Evolutionary conservation across 2,329 filamentous ascomycete genomes (phyloP).

Genomic region (Hypoxylon sp.): DNA sequence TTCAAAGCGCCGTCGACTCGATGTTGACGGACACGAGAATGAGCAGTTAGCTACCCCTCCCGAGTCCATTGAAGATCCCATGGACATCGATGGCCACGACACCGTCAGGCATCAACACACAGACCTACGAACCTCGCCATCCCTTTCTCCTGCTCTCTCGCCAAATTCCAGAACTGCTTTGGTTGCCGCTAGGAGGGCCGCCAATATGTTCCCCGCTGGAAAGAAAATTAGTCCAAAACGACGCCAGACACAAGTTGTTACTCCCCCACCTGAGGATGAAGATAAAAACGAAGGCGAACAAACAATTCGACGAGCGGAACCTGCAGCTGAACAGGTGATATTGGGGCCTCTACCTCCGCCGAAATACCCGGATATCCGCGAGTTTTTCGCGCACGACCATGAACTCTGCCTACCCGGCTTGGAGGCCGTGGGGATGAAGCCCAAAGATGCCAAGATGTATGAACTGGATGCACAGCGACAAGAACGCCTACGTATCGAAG

Average conservation of each 20-base stretch:
- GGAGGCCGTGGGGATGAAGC: constrained; percentile 22
- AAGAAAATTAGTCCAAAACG: constrained; percentile 20
- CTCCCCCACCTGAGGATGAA: constrained; percentile 26
- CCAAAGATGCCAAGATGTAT: constrained; percentile 33
- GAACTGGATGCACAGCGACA: constrained; percentile 38
- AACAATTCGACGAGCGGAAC: not conserved
- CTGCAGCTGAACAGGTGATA: not conserved
- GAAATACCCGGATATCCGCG: constrained; percentile 39
- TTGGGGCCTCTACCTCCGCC: constrained; percentile 33
- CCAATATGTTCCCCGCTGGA: constrained; percentile 22
- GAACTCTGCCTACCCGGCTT: constrained; percentile 46
- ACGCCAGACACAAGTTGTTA: constrained; percentile 12
- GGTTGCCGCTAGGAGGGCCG: constrained; percentile 33
- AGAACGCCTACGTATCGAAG: constrained; percentile 36
- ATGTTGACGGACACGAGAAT: constrained; percentile 5
- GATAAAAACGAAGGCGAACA: constrained; percentile 4
- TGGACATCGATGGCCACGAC: constrained; percentile 38
- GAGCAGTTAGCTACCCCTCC: constrained; percentile 2
- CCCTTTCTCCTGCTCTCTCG: constrained; percentile 30
- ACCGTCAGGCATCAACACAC: not conserved
- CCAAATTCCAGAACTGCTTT: constrained; percentile 27
- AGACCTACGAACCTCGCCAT: constrained; percentile 21
- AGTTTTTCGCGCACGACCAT: constrained; percentile 49
- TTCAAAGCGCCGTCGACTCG: constrained; percentile 39
- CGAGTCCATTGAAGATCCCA: constrained; percentile 13